Percentiles rank a stretch among this genome's conserved stretches.
Conservation (phyloP, 257 asterid species). For the Eucommia ulmoides region DNA sequence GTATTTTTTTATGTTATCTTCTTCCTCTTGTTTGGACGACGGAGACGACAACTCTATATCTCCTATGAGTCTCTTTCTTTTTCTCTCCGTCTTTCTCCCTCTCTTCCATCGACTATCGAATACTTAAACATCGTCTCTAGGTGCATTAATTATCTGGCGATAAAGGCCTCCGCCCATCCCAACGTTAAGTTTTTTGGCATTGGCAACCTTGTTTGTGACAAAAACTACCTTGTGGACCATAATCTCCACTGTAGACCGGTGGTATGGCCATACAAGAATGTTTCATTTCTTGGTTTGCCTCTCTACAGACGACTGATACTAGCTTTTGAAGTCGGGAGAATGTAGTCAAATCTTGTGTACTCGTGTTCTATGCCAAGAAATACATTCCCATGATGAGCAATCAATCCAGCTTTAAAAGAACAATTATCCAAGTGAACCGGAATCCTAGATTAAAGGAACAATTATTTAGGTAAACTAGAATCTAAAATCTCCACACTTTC, state of each 20-base stretch:
- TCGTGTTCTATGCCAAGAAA: slow-evolving; percentile 65
- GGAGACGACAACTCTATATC: too few species aligned
- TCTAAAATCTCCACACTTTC: slow-evolving; percentile 59
- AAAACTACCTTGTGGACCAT: slow-evolving; percentile 50
- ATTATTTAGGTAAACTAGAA: slow-evolving; percentile 21
- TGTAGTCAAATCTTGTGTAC: slow-evolving; percentile 60
- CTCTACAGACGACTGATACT: slow-evolving; percentile 50
- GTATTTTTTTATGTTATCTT: too few species aligned
- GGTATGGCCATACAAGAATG: slow-evolving; percentile 96
- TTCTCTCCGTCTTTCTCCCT: too few species aligned
- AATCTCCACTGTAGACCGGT: slow-evolving; percentile 42
- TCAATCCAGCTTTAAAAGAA: slow-evolving; percentile 57
- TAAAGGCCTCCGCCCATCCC: slow-evolving; percentile 70
- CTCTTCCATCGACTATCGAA: too few species aligned
- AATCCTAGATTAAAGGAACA: slow-evolving; percentile 49
- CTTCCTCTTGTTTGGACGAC: too few species aligned
- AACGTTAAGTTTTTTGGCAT: slow-evolving; percentile 42
- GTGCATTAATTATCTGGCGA: slow-evolving; percentile 72
- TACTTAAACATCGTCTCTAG: slow-evolving; percentile 53
- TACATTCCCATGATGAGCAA: slow-evolving; percentile 70
- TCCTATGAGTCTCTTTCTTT: too few species aligned
- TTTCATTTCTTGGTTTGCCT: slow-evolving; percentile 56
- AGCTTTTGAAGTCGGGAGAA: slow-evolving; percentile 61
- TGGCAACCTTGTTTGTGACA: slow-evolving; percentile 19
- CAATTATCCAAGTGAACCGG: slow-evolving; percentile 24